Evolutionary conservation across 2,329 filamentous ascomycete genomes (phyloP).

Genomic region (Coleophoma eucalyptorum): DNA sequence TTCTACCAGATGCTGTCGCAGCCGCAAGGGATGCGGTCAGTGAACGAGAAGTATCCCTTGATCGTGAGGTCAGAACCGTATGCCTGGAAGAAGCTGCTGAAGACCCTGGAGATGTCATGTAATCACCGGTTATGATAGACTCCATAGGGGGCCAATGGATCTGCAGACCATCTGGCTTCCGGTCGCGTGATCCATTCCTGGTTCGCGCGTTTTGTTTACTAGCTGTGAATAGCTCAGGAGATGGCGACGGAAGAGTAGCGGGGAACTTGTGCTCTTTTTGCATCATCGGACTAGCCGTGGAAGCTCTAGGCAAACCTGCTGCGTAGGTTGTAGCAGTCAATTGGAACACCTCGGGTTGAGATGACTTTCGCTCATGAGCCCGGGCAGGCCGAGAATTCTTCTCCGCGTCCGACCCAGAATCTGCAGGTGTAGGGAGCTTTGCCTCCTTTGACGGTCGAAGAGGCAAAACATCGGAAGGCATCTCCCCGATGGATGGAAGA

Average conservation of each 20-base stretch:
- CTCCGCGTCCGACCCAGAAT: slow-evolving; percentile 44
- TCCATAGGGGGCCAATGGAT: slow-evolving; percentile 54
- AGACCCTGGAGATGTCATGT: slow-evolving; percentile 51
- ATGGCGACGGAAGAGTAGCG: slow-evolving; percentile 64
- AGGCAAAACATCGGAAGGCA: slow-evolving; percentile 46
- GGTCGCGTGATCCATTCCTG: slow-evolving; percentile 69
- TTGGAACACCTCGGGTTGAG: slow-evolving; percentile 30
- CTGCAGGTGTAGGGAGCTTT: slow-evolving; percentile 34
- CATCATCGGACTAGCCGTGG: slow-evolving; percentile 66
- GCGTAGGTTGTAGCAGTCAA: slow-evolving; percentile 31
- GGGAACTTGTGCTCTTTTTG: slow-evolving; percentile 39
- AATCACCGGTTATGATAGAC: slow-evolving; percentile 44
- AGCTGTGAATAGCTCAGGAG: slow-evolving; percentile 57
- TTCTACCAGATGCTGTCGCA: slow-evolving; percentile 49
- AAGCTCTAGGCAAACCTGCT: slow-evolving; percentile 35
- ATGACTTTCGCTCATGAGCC: slow-evolving; percentile 23
- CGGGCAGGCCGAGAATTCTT: slow-evolving; percentile 25
- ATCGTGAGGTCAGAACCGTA: slow-evolving; percentile 50
- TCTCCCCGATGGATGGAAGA: slow-evolving; percentile 77
- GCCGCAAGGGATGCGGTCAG: slow-evolving; percentile 53
- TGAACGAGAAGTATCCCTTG: slow-evolving; percentile 18
- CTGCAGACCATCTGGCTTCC: slow-evolving; percentile 73
- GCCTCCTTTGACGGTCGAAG: slow-evolving; percentile 34
- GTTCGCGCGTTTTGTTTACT: slow-evolving; percentile 57
- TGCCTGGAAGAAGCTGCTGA: slow-evolving; percentile 49